Conservation (phyloP, 441 rosid genomes). For the Aleurites moluccanus region DNA sequence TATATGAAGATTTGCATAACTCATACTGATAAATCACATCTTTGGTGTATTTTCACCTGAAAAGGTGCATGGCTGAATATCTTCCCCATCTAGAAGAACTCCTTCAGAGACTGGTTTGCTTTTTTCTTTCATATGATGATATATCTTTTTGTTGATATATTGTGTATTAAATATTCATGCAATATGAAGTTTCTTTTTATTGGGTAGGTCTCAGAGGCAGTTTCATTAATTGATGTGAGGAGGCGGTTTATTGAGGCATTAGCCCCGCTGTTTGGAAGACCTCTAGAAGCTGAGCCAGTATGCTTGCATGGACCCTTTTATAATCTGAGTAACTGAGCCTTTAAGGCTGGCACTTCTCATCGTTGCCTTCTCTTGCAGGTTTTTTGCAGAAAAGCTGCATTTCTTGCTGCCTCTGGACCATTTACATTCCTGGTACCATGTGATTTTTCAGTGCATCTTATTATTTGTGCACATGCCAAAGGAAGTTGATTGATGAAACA, state of each 20-base stretch:
- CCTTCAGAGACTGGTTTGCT: conserved; percentile 75
- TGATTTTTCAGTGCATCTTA: conserved; percentile 5
- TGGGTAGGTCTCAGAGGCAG: conserved; percentile 69
- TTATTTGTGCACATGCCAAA: neutral
- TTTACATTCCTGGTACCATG: conserved; percentile 71
- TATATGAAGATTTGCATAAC: conserved; percentile 5
- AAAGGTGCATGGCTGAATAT: conserved; percentile 98
- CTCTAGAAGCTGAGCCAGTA: conserved; percentile 91
- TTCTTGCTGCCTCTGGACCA: conserved; percentile 68
- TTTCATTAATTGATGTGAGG: conserved; percentile 58
- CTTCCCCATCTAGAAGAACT: conserved; percentile 93
- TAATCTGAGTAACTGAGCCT: conserved; percentile 5
- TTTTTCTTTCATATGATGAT: conserved; percentile 17
- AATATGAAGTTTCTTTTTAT: conserved; percentile 9
- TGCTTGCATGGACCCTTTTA: conserved; percentile 28
- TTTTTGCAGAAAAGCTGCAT: conserved; percentile 73
- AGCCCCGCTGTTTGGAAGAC: conserved; percentile 71
- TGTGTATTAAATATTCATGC: conserved; percentile 7
- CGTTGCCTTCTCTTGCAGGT: conserved; percentile 47
- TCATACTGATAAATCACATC: conserved; percentile 16
- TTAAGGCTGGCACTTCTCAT: conserved; percentile 17
- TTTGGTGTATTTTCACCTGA: conserved; percentile 25
- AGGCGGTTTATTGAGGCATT: conserved; percentile 79
- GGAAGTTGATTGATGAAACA: conserved; percentile 3
- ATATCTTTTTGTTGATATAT: conserved; percentile 17